Evolutionary conservation across 345 rosid species (phyloP).

Genomic region (Camelina sativa): DNA sequence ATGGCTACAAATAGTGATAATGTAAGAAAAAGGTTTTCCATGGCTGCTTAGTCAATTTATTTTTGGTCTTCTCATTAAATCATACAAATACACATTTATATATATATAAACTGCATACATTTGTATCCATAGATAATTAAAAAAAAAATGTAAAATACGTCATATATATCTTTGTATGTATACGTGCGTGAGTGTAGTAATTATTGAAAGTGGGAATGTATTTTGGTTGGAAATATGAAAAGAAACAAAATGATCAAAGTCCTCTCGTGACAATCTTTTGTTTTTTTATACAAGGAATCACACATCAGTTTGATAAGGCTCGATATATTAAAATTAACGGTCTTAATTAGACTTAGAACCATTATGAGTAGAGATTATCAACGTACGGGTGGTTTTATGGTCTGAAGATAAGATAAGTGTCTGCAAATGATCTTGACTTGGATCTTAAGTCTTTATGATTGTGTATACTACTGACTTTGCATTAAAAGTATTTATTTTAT

Average conservation of each 20-base stretch:
- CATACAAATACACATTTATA: not conserved
- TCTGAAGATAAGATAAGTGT: no score
- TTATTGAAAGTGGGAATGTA: slow-evolving; percentile 7
- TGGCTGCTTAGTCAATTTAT: slow-evolving; percentile 17
- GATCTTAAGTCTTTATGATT: no score
- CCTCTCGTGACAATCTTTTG: slow-evolving; percentile 34
- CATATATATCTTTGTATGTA: not conserved
- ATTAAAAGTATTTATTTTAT: no score
- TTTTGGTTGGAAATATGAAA: slow-evolving; percentile 33
- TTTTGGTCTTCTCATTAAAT: not conserved
- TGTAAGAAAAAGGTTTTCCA: slow-evolving; percentile 7
- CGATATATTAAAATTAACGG: no score
- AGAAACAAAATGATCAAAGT: slow-evolving; percentile 30
- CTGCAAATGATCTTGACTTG: no score
- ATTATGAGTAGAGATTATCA: no score
- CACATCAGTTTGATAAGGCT: no score
- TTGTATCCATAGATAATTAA: not conserved
- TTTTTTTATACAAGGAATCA: not conserved
- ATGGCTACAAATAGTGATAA: slow-evolving; percentile 13
- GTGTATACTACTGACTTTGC: no score
- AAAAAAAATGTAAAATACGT: not conserved
- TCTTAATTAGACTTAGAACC: no score
- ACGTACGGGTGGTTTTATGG: no score
- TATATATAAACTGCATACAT: not conserved
- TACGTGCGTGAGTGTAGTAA: slow-evolving; percentile 4